Conservation (phyloP, 106 monocot species). For the Dendrobium officinale region DNA sequence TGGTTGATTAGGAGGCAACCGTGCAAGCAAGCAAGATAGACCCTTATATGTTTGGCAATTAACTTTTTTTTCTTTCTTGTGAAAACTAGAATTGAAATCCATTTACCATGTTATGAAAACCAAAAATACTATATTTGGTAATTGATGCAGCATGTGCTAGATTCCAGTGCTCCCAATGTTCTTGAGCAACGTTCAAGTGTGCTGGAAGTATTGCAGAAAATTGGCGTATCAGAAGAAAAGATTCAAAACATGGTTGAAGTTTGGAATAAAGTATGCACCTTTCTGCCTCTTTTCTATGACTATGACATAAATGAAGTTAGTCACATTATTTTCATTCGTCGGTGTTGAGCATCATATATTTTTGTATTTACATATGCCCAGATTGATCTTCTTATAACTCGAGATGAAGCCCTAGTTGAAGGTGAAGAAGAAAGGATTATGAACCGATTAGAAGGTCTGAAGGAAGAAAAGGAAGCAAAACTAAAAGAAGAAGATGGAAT, state of each 20-base stretch:
- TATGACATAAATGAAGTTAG: not conserved
- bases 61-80: too few species aligned
- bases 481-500: not conserved
- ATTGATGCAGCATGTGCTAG: constrained; percentile 78
- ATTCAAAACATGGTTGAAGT: constrained; percentile 94
- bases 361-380: not conserved
- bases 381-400: constrained; percentile 67
- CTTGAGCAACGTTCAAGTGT: constrained; percentile 78
- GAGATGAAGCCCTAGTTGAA: constrained; percentile 18
- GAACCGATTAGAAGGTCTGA: constrained; percentile 3
- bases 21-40: too few species aligned
- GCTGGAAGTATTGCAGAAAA: constrained; percentile 72
- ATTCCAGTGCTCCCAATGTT: constrained; percentile 73
- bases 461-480: not conserved
- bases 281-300: not conserved
- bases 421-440: constrained; percentile 15
- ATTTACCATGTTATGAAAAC: not conserved
- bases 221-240: constrained; percentile 86
- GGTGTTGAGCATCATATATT: not conserved
- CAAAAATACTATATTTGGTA: not conserved
- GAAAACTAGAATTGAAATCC: not conserved
- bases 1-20: not conserved
- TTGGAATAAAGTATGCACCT: constrained; percentile 76
- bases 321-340: not conserved
- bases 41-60: too few species aligned